Evolutionary conservation across 2,329 filamentous ascomycete genomes (phyloP), one percentile per base, ranked within the genome.

Genomic region (Bipolaris gigantea): DNA sequence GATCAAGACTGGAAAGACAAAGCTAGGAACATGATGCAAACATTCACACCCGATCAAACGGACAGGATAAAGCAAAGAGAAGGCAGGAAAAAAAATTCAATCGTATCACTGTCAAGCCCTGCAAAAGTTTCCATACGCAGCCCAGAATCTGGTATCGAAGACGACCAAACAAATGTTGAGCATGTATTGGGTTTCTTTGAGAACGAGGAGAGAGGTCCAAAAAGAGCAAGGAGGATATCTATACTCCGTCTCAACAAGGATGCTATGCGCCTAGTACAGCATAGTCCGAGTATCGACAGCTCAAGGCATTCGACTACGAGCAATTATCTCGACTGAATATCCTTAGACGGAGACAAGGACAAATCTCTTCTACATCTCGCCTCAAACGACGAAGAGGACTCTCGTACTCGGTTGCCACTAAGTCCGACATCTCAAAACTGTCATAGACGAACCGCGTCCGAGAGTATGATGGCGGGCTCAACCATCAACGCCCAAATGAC

Each of bases 401-500:
- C 27, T 30, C 21, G 40, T 2, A 30, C 32, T 9, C 35, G 34
- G 4, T 16, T 44, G n/a, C 50, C 45, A 18, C 44, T 36, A 11
- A 50, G 30, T 19, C 35, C 16, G 3, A 50, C 23, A 13, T 25
- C 60, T 10, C 50, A 57, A 7, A 45, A 50, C 4, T 48, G 56
- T n/a, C 60, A 62, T 33, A 58, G 59, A 25, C 55, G 61, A 1
- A 66, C 63, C 34, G 71, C 66, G 7, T 61, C 59, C 2, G 69
- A 70, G 23, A 67, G 62, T 32, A 27, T 66, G 3, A 46, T 65
- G 8, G 64, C 68, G 19, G 66, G 66, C 49, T 69, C 66, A 0
- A 67, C 71, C 19, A 58, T 71, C 10, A 64, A 69, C n/a, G 66
- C 64, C 1, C 69, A 73, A 40, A 60, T 60, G 4, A 61, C 60